These are phyloP conservation scores for Ophiocordyceps australis DNA, from an alignment of 2,329 filamentous ascomycete genomes.

Conservation along the genomic window DNA sequence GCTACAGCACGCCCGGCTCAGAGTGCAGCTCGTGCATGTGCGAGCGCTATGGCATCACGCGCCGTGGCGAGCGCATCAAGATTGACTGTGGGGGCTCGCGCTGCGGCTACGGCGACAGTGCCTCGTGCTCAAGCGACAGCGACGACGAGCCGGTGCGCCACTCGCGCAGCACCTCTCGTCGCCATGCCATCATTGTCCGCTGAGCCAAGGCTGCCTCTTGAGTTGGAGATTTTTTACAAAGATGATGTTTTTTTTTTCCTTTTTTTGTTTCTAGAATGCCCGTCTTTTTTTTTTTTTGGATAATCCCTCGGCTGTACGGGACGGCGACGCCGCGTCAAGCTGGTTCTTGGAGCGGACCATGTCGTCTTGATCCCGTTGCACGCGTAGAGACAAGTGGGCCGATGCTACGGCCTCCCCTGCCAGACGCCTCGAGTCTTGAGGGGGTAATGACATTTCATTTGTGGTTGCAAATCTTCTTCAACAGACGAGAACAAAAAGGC, in stretches of 20 bases:
- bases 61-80: constrained; percentile 82
- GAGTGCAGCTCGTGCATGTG: constrained; percentile 73
- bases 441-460: too few species aligned
- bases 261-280: too few species aligned
- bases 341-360: constrained; percentile 18
- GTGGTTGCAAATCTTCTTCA: too few species aligned
- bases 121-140: constrained; percentile 49
- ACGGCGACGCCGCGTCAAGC: constrained; percentile 18
- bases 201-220: too few species aligned
- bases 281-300: too few species aligned
- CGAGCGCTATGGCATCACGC: constrained; percentile 92
- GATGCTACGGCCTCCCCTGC: constrained; percentile 35
- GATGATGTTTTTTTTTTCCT: too few species aligned
- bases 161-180: constrained; percentile 35
- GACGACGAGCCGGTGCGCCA: constrained; percentile 31
- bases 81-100: constrained; percentile 83
- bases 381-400: constrained; percentile 24
- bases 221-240: too few species aligned
- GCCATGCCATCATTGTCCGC: constrained; percentile 44
- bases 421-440: constrained; percentile 14
- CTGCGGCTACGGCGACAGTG: constrained; percentile 66
- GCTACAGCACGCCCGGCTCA: constrained; percentile 63
- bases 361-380: constrained; percentile 2
- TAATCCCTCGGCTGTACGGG: constrained; percentile 9
- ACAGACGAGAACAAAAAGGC: too few species aligned